Base-by-base conservation (phyloP, 257 asterid genomes). In the Salvia rosmarinus region DNA sequence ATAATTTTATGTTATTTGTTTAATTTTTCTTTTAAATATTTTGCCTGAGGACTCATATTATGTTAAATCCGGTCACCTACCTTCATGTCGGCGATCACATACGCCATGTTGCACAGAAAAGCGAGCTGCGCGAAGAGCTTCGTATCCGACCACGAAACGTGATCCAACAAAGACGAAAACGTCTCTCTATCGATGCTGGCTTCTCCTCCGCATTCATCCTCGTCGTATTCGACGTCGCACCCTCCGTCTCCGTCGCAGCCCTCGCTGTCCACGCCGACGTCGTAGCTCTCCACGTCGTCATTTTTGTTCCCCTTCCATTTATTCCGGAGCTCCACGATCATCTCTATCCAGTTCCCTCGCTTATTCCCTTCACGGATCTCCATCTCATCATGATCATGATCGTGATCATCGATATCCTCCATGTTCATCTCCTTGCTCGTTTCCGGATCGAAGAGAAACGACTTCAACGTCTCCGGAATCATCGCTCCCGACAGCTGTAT, bases 81-180 rank as follows among this genome's bases (percentile, higher is more conserved):
- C 97, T 93, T 87, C 73, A 93, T 84, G 78, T 90, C 83, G 1
- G 88, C 82, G 79, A 93, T 89, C 55, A 71, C 90, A 61, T 93
- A 92, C 3, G 97, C 98, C 90, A 88, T 82, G 94, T 90, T 89
- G 81, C 95, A 84, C 75, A 93, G 69, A 86, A 88, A 90, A 37
- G 97, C 96, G 56, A 93, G 65, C 79, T 79, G 86, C 9, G 97
- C 79, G 77, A 88, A 89, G 39, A 73, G 83, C 86, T 78, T 88
- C n/a, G 89, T 74, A 50, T 93, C 94, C 6, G 96, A 86, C 89
- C 91, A 83, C 2, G 95, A 79, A 23, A 88, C 92, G 3, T 68
- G 70, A 14, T 77, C 60, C 59, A 93, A 74, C 78, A 93, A 50
- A 5, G 79, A 61, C 16, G 86, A 75, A 79, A 92, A 90, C 6